Conservation (phyloP, 345 rosid species). For the Diplotaxis tenuifolia region DNA sequence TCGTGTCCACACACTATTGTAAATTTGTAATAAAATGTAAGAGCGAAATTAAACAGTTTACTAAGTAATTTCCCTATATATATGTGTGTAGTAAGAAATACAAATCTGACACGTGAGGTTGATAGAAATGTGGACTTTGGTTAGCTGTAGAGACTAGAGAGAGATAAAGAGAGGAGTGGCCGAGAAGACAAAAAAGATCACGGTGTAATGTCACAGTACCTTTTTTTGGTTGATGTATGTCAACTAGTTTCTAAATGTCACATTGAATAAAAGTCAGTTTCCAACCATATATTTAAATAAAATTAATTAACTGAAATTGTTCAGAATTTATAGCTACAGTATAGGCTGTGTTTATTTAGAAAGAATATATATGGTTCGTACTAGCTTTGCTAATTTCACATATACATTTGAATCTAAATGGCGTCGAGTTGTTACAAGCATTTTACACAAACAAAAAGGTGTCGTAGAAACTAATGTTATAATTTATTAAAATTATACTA, state of each 20-base stretch:
- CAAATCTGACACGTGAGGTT: not conserved
- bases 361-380: not conserved
- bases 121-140: conserved; percentile 1
- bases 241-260: not conserved
- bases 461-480: not conserved
- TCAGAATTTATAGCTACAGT: not conserved
- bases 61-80: not conserved
- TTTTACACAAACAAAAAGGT: conserved; percentile 5
- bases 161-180: not conserved
- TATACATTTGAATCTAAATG: not conserved
- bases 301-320: not conserved
- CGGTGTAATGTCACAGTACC: not conserved
- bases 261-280: not conserved
- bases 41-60: not conserved
- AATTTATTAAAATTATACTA: not conserved
- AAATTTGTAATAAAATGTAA: not conserved
- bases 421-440: not conserved
- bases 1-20: not conserved
- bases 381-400: not conserved
- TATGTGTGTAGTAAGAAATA: not conserved
- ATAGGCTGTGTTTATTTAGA: not conserved
- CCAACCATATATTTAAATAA: not conserved
- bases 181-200: not conserved
- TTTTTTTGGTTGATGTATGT: not conserved
- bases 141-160: not conserved